Base-by-base conservation (phyloP, 2,329 filamentous ascomycete species). In the Byssothecium circinans region DNA sequence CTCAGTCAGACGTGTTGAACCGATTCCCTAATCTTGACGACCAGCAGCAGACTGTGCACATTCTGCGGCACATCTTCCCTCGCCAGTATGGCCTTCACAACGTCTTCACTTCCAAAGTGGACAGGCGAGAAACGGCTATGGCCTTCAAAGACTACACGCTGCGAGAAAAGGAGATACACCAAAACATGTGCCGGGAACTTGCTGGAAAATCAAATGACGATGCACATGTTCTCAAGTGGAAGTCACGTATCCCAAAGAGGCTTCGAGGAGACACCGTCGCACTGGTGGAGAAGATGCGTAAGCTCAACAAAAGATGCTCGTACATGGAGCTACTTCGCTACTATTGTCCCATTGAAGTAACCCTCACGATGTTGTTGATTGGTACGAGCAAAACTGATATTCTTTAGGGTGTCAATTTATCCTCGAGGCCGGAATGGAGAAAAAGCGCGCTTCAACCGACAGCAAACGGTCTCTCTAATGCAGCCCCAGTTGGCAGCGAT, bases 51-150 rank as follows among this genome's bases (percentile, higher is more conserved):
- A 88, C 84, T 0, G 64, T 84, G 10, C 88, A 87, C 57, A 72
- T 95, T 17, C 83, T 96, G 81, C 94, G 92, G 77, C 92, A 97
- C 69, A 85, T 99, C 1, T 99, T 99, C 59, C 94, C 94, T 25
- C 81, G 86, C 10, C 91, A 97, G 62, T 97, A 96, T 63, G 83
- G 83, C 12, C 75, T 99, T 3, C 90, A 95, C 64, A 99, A 97
- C 69, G 90, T 87, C n/a, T 96, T 97, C 65, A 90, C 85, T 0
- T 88, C 85, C 4, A 73, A 75, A 3, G 78, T 87, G 14, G 81
- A 94, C 65, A 67, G 65, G 18, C 79, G 73, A 40, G 81, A 88
- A 60, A 92, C 86, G 0, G 76, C 82, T 0, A 87, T 92, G 58
- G 81, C 81, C 20, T 85, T 92, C 62, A 88, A 89, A 62, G 91